Base-by-base conservation (phyloP, 129 eudicot genomes). In the Tagetes erecta region DNA sequence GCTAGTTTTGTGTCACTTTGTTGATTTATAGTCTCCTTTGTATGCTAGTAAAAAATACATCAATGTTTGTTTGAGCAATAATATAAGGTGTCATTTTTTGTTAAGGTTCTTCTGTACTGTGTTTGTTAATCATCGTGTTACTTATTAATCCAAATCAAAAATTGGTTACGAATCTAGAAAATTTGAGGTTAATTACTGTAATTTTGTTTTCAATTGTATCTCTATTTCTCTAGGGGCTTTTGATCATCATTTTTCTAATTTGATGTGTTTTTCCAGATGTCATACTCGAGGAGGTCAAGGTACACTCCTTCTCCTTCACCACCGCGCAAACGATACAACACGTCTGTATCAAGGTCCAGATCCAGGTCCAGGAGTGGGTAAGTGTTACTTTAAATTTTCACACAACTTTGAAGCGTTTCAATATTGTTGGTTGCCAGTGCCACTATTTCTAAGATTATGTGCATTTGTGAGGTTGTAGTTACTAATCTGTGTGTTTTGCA, bases 241-340 rank as follows among this genome's bases (percentile, higher is more conserved):
- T 6, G 65, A 51, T 55, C 42, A 58, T 68, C 36, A 37, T 81
- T 10, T 76, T 36, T 42, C 82, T 71, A 76, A 76, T 52, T 42
- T 5, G 41, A 11, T 9, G 2, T 6, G 7, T 55, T 56, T 52
- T 42, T 63, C 8, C 91, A 86, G 94, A 90, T 90, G 97, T 90
- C 89, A 6, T 84, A 82, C 87, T 83, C 93, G 10, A 82, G 91
- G 64, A 83, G 91, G 68, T 90, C 96, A 67, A 80, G 86, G 88
- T 79, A 72, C 73, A 84, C 88, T 20, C 72, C 63, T 41, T 93
- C 96, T 71, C 95, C 95, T 60, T 87, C 95, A 11, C 96, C 95
- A n/a, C 96, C 93, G 10, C 81, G 65, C 80, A 73, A 65, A 83
- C 82, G 87, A 34, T 75, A 79, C 68, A 44, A 76, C 3, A 75